A percentile compares a stretch with the other conserved stretches of the same genome.
Conservation (phyloP, 139 green algal genomes). For the Chlorella sorokiniana region DNA sequence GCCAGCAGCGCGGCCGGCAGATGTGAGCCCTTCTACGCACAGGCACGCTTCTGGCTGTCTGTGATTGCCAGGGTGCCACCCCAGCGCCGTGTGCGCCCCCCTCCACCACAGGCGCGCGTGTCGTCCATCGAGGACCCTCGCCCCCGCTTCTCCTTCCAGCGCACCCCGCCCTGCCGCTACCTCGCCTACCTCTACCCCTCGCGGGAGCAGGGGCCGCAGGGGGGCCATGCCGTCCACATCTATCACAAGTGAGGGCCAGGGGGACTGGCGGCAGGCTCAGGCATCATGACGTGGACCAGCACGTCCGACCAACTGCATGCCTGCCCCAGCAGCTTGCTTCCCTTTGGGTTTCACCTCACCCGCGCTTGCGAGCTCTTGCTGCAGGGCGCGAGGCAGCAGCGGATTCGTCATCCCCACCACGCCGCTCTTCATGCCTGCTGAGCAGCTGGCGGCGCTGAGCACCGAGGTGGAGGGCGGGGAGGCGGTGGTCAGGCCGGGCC, state of each 20-base stretch:
- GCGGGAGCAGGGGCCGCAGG: neutral
- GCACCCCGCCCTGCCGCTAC: neutral
- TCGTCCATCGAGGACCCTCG: conserved; percentile 2
- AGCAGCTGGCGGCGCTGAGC: neutral
- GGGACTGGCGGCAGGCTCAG: neutral
- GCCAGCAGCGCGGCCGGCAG: too few relatives aligned
- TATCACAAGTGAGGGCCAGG: conserved; percentile 11
- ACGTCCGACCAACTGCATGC: too few relatives aligned
- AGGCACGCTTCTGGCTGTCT: too few relatives aligned
- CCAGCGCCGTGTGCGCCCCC: too few relatives aligned
- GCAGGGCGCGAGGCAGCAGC: neutral
- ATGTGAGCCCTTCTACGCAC: too few relatives aligned
- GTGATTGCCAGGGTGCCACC: too few relatives aligned
- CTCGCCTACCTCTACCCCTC: conserved; percentile 8
- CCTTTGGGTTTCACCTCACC: too few relatives aligned
- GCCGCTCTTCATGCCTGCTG: conserved; percentile 10
- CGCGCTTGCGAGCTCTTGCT: neutral
- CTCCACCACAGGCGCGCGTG: conserved; percentile 1
- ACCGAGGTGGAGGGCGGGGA: neutral
- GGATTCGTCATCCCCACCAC: neutral
- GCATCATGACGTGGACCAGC: too few relatives aligned
- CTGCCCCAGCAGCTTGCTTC: too few relatives aligned
- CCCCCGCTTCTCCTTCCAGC: neutral
- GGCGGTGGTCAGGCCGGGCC: neutral
- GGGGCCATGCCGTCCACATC: neutral